Conservation (phyloP, 2,329 filamentous ascomycete genomes). For the Neopestalotiopsis rosae region DNA sequence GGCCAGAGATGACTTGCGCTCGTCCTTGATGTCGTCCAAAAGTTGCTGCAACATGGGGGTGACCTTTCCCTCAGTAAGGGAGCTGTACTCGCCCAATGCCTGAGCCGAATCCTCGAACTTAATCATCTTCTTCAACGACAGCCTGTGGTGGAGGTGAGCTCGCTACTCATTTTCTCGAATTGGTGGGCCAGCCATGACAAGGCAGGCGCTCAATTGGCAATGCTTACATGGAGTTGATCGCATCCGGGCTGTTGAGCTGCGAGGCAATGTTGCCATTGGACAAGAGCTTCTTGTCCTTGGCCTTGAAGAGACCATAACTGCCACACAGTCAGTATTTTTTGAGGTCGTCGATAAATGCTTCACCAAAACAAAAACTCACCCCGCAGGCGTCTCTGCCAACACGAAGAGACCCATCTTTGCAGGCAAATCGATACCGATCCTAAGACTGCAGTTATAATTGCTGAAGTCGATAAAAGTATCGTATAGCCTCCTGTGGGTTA, state of each 20-base stretch:
- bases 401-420: constrained; percentile 85
- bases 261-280: constrained; percentile 81
- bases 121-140: constrained; percentile 96
- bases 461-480: neutral
- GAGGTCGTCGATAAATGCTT: constrained; percentile 16
- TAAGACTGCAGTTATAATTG: neutral
- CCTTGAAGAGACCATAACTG: constrained; percentile 98
- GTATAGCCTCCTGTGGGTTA: neutral
- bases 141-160: constrained; percentile 49
- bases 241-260: constrained; percentile 80
- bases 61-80: constrained; percentile 92
- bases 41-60: constrained; percentile 83
- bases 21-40: constrained; percentile 89
- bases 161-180: constrained; percentile 16
- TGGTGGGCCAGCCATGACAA: constrained; percentile 7
- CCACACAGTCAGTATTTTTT: constrained; percentile 29
- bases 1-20: constrained; percentile 95
- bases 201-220: neutral
- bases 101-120: constrained; percentile 95
- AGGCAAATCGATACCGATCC: constrained; percentile 22
- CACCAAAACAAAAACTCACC: constrained; percentile 50
- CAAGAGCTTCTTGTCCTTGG: constrained; percentile 96
- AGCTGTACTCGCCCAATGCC: constrained; percentile 88
- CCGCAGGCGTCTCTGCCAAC: constrained; percentile 89
- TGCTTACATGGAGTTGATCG: constrained; percentile 83